Evolutionary conservation across 2,329 filamentous ascomycete species (phyloP).

Genomic region (Epichloe bromicola): DNA sequence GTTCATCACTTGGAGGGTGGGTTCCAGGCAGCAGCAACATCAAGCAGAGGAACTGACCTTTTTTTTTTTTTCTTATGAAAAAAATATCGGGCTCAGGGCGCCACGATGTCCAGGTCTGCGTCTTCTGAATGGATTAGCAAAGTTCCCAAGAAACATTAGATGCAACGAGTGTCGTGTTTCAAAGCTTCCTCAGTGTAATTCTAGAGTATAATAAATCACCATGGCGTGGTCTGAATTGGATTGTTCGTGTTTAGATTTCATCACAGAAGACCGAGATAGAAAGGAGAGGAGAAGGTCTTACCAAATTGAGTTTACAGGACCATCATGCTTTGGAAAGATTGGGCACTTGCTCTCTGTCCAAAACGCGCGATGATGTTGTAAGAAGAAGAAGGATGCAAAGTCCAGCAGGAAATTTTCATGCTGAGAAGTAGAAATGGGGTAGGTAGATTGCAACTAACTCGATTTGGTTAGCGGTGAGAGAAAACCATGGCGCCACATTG

Average conservation of each 20-base stretch:
- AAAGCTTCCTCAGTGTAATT: constrained; percentile 41
- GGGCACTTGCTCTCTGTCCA: constrained; percentile 1
- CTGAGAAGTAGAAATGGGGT: constrained; percentile 3
- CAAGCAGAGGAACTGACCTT: constrained; percentile 30
- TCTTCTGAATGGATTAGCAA: neutral
- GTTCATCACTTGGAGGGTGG: constrained; percentile 41
- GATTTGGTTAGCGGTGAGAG: neutral
- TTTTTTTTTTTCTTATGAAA: constrained; percentile 12
- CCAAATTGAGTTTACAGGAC: constrained; percentile 4
- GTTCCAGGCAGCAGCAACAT: constrained; percentile 2
- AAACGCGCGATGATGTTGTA: neutral
- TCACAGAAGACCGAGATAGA: constrained; percentile 14
- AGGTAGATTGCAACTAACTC: neutral
- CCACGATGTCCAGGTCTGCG: neutral
- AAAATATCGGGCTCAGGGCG: neutral
- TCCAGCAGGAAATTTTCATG: constrained; percentile 3
- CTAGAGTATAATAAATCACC: constrained; percentile 38
- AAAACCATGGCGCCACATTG: neutral
- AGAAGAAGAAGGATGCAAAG: neutral
- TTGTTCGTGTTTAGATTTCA: constrained; percentile 37
- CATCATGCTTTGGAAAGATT: neutral
- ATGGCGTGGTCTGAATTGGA: constrained; percentile 49
- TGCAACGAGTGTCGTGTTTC: neutral
- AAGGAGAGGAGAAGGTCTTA: constrained; percentile 9
- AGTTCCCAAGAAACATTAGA: neutral